Conservation (phyloP, 164 flowering plant species). For the Annona cherimola region DNA sequence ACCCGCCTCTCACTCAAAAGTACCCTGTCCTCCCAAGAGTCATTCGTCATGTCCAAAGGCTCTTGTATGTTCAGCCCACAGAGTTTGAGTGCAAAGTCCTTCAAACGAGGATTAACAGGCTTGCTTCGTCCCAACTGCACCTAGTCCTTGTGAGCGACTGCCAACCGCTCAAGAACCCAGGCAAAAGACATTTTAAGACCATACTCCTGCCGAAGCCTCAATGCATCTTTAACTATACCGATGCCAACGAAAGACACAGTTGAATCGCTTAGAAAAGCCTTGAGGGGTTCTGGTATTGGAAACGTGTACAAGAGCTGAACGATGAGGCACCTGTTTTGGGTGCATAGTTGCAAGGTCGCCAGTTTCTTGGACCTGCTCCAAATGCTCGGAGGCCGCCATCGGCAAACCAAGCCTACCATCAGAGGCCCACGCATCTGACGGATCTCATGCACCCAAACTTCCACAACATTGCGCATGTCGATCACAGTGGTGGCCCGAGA, state of each 20-base stretch:
- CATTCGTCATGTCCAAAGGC: background rate
- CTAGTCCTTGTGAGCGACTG: background rate
- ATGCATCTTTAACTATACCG: background rate
- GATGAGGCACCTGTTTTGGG: conserved; percentile 1
- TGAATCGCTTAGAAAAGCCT: background rate
- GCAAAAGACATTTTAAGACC: background rate
- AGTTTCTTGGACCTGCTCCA: conserved; percentile 2
- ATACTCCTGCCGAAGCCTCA: background rate
- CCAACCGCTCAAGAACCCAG: background rate
- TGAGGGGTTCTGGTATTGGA: background rate
- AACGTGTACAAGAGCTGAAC: background rate
- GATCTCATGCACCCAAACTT: conserved; percentile 6
- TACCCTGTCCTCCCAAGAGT: background rate
- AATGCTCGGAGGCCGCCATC: background rate
- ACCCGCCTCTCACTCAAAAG: background rate
- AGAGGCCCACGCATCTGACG: background rate
- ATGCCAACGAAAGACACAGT: background rate
- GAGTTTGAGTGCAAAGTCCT: background rate
- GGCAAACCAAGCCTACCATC: conserved; percentile 2
- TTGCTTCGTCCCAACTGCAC: background rate
- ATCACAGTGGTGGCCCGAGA: conserved; percentile 13
- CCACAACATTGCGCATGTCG: conserved; percentile 2
- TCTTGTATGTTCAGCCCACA: background rate
- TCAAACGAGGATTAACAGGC: background rate
- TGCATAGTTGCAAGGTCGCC: background rate